phyloP scores from a whole-genome alignment of 2,329 filamentous ascomycete genomes.

The Trichoderma lentiforme region DNA sequence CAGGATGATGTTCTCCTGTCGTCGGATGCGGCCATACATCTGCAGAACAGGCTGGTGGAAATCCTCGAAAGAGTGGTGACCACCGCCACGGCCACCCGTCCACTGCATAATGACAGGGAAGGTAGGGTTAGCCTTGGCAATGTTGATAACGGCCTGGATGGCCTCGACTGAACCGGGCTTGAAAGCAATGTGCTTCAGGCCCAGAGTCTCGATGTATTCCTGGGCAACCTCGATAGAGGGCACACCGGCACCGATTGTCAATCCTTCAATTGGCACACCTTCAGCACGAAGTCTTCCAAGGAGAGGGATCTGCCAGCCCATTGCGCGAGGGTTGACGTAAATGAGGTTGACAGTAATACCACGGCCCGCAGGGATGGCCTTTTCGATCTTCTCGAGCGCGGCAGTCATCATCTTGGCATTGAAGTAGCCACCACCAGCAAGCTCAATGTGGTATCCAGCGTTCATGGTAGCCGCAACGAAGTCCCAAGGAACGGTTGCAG shows the following conservation, averaged over 20 bases:
- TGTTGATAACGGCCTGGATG: slow-evolving; percentile 86
- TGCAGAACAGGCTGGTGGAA: slow-evolving; percentile 89
- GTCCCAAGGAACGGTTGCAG: slow-evolving; percentile 83
- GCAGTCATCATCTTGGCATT: slow-evolving; percentile 77
- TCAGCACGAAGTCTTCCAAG: slow-evolving; percentile 76
- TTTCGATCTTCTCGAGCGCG: slow-evolving; percentile 80
- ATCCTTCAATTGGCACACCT: slow-evolving; percentile 84
- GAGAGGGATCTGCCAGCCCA: slow-evolving; percentile 89
- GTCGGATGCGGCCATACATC: slow-evolving; percentile 86
- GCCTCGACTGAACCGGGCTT: slow-evolving; percentile 88
- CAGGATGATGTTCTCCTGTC: slow-evolving; percentile 81
- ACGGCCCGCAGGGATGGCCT: slow-evolving; percentile 75
- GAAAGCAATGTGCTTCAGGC: slow-evolving; percentile 89
- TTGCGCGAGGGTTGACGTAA: slow-evolving; percentile 83
- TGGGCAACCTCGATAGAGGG: slow-evolving; percentile 90
- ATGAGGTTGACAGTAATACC: slow-evolving; percentile 90
- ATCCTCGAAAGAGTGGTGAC: slow-evolving; percentile 92
- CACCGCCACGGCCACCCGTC: slow-evolving; percentile 91
- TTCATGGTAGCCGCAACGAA: slow-evolving; percentile 93
- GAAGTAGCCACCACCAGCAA: slow-evolving; percentile 88
- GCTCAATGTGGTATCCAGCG: slow-evolving; percentile 89
- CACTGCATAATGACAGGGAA: slow-evolving; percentile 94
- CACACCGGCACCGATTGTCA: slow-evolving; percentile 90
- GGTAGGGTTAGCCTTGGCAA: slow-evolving; percentile 87
- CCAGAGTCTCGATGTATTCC: slow-evolving; percentile 89